Base-by-base conservation (phyloP, 2,329 filamentous ascomycete species). In the Penicillium janthinellum region DNA sequence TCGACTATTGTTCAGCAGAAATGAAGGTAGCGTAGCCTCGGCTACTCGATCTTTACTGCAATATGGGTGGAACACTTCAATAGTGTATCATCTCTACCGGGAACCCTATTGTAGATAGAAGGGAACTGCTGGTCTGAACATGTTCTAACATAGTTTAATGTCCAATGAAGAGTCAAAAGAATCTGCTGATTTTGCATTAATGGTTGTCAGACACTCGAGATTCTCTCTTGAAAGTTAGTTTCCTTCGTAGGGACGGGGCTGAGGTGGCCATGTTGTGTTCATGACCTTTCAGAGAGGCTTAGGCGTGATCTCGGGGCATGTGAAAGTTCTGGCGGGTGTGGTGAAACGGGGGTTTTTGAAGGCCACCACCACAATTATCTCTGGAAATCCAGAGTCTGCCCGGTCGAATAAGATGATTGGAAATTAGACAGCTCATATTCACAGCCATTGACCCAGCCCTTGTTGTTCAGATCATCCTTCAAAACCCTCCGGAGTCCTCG, bases 401-500 rank as follows among this genome's bases (percentile, higher is more conserved):
- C 15, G 22, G 25, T 20, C 34, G 25, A 39, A n/a, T 35, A 45
- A 11, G 41, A 56, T 20, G 4, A 17, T 14, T 4, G 10, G 7
- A 10, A 53, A 17, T 8, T 17, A 8, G 20, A 14, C 17, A 12
- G n/a, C 8, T 7, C 6, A 22, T 22, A 22, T 6, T 10, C 2
- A 38, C 8, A 52, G 20, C 34, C 28, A 54, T 45, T 45, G 31
- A 54, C 17, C 14, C 35, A 10, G 17, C 7, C 14, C 12, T 31
- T 15, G n/a, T 34, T 15, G 10, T 15, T 14, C 2, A 42, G 22
- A 53, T 31, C 22, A 39, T 28, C n/a, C 17, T 38, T 38, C 14
- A 8, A 28, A 39, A 47, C 25, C 52, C 28, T 38, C 60, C 63
- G 65, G 63, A 67, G 58, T 54, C 57, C 49, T 60, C 64, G 64